These are phyloP conservation scores for Aureobasidium namibiae DNA, from an alignment of 2,329 filamentous ascomycete genomes.

Conservation along the genomic window DNA sequence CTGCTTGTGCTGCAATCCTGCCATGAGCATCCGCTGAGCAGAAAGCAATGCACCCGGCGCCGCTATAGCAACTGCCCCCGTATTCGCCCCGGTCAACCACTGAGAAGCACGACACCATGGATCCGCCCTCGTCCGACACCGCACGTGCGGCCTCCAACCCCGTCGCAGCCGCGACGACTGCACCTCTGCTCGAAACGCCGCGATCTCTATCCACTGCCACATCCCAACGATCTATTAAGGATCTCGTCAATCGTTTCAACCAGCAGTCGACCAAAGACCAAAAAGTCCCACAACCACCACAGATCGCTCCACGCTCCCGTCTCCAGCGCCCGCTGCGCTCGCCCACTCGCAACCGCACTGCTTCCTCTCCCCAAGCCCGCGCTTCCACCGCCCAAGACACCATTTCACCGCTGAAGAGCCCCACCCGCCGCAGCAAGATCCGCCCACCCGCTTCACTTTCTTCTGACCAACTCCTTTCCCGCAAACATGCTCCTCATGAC, in stretches of 20 bases:
- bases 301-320: neutral
- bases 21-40: constrained; percentile 12
- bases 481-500: neutral
- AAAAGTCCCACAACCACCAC: neutral
- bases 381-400: neutral
- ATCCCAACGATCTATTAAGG: constrained; percentile 64
- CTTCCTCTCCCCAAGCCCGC: neutral
- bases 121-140: constrained; percentile 3
- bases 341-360: neutral
- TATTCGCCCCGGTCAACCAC: neutral
- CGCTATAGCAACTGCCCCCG: constrained; percentile 9
- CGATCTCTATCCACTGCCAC: constrained; percentile 23
- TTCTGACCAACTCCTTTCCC: neutral
- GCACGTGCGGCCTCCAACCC: constrained; percentile 12
- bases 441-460: neutral
- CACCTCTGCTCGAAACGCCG: constrained; percentile 19
- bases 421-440: constrained; percentile 4
- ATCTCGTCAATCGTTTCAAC: constrained; percentile 73
- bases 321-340: constrained; percentile 1
- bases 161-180: neutral
- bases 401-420: constrained; percentile 5
- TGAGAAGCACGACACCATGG: constrained; percentile 5
- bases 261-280: constrained; percentile 30
- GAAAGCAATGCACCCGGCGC: constrained; percentile 10
- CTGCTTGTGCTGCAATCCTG: constrained; percentile 5